Evolutionary conservation across 371 early-diverging fungal species (phyloP), one percentile per base, ranked within the genome.

Genomic region (Rhizopus stolonifer): DNA sequence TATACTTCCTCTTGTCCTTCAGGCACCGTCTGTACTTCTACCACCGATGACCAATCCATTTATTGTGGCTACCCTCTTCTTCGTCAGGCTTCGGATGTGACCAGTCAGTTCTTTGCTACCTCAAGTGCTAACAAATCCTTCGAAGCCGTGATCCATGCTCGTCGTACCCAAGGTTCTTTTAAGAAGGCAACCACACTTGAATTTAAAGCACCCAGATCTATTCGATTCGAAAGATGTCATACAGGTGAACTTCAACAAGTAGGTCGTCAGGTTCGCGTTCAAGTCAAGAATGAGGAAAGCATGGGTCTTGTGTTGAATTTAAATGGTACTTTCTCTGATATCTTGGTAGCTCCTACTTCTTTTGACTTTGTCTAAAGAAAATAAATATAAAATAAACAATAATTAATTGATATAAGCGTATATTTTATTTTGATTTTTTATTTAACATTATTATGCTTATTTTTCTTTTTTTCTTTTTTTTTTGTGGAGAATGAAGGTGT

Each of bases 331-430:
- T 10, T 53, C 5, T 48, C 52, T n/a, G 60, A 56, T 13, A 56
- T 71, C 21, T 75, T 75, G 60, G 63, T 63, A 26, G 70, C 70
- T 15, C 67, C 70, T 14, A 45, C 61, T 29, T 40, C 61, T 17
- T 26, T 50, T 19, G 46, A 52, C 22, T 46, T 61, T 24, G 56
- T 51, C 21, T 61, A 61, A 47, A 44, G 10, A 49, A 49, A 22
- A 49, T 19, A 13, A 10, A 8, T 22, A 18, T 21, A 42, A 21
- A 42, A 42, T 21, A 21, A 19, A 15, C 19, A 42, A 42, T 11
- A 42, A 19, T 7, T 8, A 11, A 19, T 22, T 6, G 21, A 19
- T 42, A 15, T 22, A 42, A 29, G 29, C 9, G 29, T 21, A 9
- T 48, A 22, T 19, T 34, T 34, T 47, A n/a, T 33, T 47, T 47